These are phyloP conservation scores for Mycena citricolor DNA, from an alignment of 1,284 basidiomycete genomes.

Conservation along the genomic window DNA sequence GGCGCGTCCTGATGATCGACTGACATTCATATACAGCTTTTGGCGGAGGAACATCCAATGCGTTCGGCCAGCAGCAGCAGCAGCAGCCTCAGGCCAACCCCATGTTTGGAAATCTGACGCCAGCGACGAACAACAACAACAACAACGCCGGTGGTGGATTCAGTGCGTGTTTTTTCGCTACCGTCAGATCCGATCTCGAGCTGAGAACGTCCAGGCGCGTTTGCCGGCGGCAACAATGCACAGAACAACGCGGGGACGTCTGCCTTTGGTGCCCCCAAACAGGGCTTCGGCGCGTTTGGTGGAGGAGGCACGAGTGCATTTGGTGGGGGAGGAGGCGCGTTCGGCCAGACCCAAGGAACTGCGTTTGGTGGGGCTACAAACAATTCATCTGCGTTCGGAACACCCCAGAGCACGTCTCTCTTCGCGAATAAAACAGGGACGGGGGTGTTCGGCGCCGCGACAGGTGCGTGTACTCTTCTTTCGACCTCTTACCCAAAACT, in stretches of 20 bases:
- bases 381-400: constrained; percentile 33
- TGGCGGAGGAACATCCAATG: constrained; percentile 30
- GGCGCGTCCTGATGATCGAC: constrained; percentile 25
- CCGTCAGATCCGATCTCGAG: constrained; percentile 17
- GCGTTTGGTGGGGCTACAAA: constrained; percentile 43
- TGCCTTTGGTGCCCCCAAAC: constrained; percentile 64
- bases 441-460: constrained; percentile 39
- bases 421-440: constrained; percentile 35
- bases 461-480: constrained; percentile 31
- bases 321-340: constrained; percentile 43
- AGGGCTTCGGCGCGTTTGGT: constrained; percentile 72
- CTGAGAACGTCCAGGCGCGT: constrained; percentile 48
- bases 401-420: constrained; percentile 25
- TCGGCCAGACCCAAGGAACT: constrained; percentile 40
- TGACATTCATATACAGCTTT: constrained; percentile 37
- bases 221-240: constrained; percentile 48
- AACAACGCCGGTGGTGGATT: constrained; percentile 55
- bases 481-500: too few species aligned
- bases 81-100: constrained; percentile 72
- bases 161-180: constrained; percentile 45
- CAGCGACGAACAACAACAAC: constrained; percentile 35
- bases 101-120: constrained; percentile 68
- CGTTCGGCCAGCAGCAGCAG: constrained; percentile 41
- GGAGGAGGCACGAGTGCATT: constrained; percentile 37
- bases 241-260: constrained; percentile 39